Evolutionary conservation across 1,284 basidiomycete species (phyloP).

Genomic region (Ceratobasidium sp.): DNA sequence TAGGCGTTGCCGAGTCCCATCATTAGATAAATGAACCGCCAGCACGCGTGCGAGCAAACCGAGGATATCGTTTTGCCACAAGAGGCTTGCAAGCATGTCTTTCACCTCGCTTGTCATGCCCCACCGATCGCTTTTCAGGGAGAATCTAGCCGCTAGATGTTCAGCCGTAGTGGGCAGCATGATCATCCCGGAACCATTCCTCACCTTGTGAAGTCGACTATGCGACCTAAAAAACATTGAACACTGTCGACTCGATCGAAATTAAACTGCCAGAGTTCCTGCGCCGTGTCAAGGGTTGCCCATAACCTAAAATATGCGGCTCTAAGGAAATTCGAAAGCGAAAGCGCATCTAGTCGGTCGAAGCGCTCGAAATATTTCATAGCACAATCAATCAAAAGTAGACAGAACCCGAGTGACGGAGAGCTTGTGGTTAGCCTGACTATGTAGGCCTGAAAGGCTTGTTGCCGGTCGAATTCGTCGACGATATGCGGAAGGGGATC

Average conservation of each 20-base stretch:
- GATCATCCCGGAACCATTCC: no score
- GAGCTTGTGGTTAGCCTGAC: not conserved
- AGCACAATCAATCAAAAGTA: slow-evolving; percentile 5
- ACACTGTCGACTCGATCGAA: not conserved
- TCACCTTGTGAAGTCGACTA: no score
- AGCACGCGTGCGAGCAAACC: no score
- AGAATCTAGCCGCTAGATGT: no score
- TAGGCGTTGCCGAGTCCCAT: no score
- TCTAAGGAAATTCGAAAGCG: not conserved
- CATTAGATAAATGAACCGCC: no score
- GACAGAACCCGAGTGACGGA: not conserved
- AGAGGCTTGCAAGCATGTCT: no score
- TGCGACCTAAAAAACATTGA: no score
- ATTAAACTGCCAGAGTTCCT: not conserved
- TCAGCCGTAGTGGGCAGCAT: no score
- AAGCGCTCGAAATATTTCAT: not conserved
- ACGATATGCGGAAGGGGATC: not conserved
- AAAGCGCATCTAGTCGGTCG: not conserved
- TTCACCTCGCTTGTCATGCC: no score
- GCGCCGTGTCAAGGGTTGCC: not conserved
- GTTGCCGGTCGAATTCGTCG: not conserved
- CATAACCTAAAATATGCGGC: not conserved
- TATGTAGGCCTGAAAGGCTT: not conserved
- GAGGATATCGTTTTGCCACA: no score
- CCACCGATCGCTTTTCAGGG: no score